Base-by-base conservation (phyloP, 208 protist species). In the Crithidia sp. region DNA sequence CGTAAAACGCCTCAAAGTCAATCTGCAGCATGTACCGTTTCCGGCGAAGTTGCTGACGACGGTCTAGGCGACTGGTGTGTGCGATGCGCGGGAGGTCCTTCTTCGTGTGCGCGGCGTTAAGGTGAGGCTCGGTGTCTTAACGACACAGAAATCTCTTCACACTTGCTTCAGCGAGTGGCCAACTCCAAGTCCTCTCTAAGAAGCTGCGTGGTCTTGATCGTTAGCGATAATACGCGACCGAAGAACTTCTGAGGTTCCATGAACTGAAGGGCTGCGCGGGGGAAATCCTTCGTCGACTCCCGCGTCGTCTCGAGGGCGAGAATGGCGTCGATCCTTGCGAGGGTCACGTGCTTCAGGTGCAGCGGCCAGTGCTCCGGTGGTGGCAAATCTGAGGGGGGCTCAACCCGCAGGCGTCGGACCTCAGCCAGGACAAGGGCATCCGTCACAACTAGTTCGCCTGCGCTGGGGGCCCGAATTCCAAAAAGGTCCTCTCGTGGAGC, bases 21-120 rank as follows among this genome's bases (percentile, higher is more conserved):
- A 59, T 59, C 28, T 59, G 55, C 5, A 59, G 55, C 55, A 59
- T 59, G 28, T 59, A 59, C 16, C 17, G 45, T 49, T 49, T 49
- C 45, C 45, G 7, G 45, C 45, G 45, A 2, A 49, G 45, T 13
- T 49, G 45, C 17, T 59, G 55, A 4, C 55, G 55, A 4, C 55
- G 55, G 7, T 36, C 19, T 8, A 59, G 55, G 5, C 55, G 55
- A 9, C 8, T 41, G 7, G 55, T 14, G 55, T 59, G 28, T 7
- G 6, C 5, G 7, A 40, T 7, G 13, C 55, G 55, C 7, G 55
- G 55, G 7, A 59, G 9, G 13, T 59, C 55, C 55, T 49, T 49
- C 45, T 49, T 49, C 45, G 45, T 14, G 45, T 14, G 7, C 7
- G 45, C 45, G 9, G 45, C 45, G 45, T 49, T 49, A 13, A 49